Evolutionary conservation across 495 filamentous ascomycete genomes (phyloP).

Genomic region (Aspergillus incahuasiensis): DNA sequence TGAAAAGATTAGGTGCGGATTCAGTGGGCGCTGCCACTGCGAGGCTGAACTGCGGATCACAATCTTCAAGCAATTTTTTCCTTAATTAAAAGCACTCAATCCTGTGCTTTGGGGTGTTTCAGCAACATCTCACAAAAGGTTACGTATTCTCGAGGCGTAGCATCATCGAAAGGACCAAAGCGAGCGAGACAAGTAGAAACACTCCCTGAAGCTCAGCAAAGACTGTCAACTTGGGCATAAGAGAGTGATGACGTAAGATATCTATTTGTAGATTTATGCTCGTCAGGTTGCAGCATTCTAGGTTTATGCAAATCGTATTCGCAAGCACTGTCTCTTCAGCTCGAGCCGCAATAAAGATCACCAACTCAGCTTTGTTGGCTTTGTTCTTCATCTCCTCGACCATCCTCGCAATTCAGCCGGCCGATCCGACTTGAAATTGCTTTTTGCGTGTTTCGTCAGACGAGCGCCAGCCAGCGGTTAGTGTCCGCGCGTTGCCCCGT

Average conservation of each 20-base stretch:
- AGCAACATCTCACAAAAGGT: neutral
- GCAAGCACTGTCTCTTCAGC: neutral
- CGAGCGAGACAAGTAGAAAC: neutral
- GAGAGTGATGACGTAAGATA: neutral
- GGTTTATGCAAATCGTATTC: neutral
- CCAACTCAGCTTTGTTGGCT: too few species aligned
- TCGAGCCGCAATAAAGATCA: too few species aligned
- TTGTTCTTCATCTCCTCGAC: neutral
- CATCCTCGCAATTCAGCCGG: neutral
- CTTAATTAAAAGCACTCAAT: neutral
- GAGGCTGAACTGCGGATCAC: neutral
- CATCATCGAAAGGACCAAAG: too few species aligned
- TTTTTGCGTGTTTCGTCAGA: neutral
- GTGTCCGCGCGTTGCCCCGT: slow-evolving; percentile 27
- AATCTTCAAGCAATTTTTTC: neutral
- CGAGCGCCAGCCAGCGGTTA: slow-evolving; percentile 4
- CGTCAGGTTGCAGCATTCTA: slow-evolving; percentile 3
- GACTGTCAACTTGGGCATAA: neutral
- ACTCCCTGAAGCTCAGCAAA: neutral
- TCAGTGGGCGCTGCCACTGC: neutral
- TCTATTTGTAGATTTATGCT: neutral
- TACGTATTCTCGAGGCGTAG: too few species aligned
- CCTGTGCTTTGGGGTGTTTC: neutral
- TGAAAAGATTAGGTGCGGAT: neutral
- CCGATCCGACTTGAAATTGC: neutral